Conservation (phyloP, 208 protist species). For the Zelonia costaricensis region DNA sequence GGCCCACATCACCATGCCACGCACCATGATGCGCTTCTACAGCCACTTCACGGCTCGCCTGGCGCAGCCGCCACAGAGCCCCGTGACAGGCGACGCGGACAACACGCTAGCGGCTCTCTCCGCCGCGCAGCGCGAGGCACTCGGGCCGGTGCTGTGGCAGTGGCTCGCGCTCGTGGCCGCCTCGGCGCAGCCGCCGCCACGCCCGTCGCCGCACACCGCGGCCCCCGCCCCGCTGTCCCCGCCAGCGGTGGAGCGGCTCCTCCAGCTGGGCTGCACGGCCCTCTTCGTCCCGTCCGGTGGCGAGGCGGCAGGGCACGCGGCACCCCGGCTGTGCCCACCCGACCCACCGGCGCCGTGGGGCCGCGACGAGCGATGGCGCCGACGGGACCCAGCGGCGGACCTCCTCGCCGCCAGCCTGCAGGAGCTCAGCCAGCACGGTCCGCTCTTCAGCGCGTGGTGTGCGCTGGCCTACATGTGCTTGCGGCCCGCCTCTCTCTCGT, state of each 20-base stretch:
- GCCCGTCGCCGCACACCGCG: no score
- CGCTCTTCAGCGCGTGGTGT: slow-evolving; percentile 33
- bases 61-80: neutral
- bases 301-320: no score
- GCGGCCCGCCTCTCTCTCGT: neutral
- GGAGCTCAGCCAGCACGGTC: slow-evolving; percentile 7
- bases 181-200: neutral
- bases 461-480: slow-evolving; percentile 18
- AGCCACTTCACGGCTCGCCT: no score
- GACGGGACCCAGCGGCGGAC: neutral
- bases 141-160: slow-evolving; percentile 26
- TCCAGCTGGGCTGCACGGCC: slow-evolving; percentile 3
- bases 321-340: slow-evolving; percentile 1
- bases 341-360: slow-evolving; percentile 18
- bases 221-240: no score
- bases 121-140: slow-evolving; percentile 1
- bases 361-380: neutral
- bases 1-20: no score
- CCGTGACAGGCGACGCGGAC: neutral
- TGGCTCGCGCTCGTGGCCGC: slow-evolving; percentile 18
- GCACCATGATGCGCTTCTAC: no score
- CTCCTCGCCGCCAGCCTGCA: slow-evolving; percentile 1
- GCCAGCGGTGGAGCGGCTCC: slow-evolving; percentile 17
- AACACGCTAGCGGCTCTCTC: slow-evolving; percentile 8
- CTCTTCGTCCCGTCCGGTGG: slow-evolving; percentile 12